Evolutionary conservation across 1,284 basidiomycete genomes (phyloP).

Genomic region (Heliocybe sulcata): DNA sequence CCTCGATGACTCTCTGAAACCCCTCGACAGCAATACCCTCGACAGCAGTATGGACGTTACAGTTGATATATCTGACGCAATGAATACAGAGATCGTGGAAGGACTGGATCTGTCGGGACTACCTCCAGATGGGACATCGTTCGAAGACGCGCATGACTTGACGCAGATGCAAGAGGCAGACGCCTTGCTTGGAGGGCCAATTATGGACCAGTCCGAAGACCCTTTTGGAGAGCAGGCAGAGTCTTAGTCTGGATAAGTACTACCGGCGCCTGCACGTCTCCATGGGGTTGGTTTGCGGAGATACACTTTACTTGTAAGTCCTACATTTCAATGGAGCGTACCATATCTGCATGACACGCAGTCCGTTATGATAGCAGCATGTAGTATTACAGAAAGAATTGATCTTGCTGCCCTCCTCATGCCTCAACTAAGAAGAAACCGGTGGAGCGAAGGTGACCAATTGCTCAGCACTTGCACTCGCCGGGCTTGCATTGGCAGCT

Average conservation of each 20-base stretch:
- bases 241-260: not conserved
- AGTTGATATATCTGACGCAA: slow-evolving; percentile 17
- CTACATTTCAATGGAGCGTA: not conserved
- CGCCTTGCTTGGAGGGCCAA: slow-evolving; percentile 46
- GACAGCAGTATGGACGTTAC: slow-evolving; percentile 31
- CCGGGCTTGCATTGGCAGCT: slow-evolving; percentile 16
- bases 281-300: slow-evolving; percentile 1
- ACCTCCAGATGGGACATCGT: slow-evolving; percentile 54
- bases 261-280: not conserved
- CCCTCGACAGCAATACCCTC: slow-evolving; percentile 33
- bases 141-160: slow-evolving; percentile 47
- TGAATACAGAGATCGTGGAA: not conserved
- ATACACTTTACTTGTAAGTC: not conserved
- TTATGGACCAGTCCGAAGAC: slow-evolving; percentile 52
- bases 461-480: slow-evolving; percentile 21
- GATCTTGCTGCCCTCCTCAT: not conserved
- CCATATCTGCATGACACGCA: not conserved
- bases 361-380: not conserved
- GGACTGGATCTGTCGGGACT: slow-evolving; percentile 50
- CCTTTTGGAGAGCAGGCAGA: slow-evolving; percentile 37
- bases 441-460: too few relatives aligned
- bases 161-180: slow-evolving; percentile 47
- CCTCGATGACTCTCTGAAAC: slow-evolving; percentile 38
- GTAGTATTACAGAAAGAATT: not conserved
- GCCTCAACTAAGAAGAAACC: too few relatives aligned